These are phyloP conservation scores for Millerozyma miso DNA, from an alignment of 805 yeast species.

Conservation along the genomic window DNA sequence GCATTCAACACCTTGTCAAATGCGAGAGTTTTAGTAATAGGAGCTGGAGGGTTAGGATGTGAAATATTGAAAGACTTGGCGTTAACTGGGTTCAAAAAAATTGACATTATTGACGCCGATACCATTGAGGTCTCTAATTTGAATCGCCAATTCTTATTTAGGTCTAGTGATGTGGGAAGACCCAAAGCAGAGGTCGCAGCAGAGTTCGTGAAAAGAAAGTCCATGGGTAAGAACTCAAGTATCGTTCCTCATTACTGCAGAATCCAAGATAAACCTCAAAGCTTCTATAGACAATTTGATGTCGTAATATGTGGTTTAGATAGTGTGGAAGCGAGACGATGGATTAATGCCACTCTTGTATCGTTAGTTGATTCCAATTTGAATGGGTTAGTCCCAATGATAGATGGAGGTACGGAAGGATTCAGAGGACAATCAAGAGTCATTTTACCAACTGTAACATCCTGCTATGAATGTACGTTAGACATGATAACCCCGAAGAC, in stretches of 20 bases:
- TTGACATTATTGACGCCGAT: conserved; percentile 78
- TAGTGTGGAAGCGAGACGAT: conserved; percentile 82
- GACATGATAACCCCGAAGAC: conserved; percentile 62
- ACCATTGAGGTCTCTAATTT: conserved; percentile 73
- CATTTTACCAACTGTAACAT: conserved; percentile 76
- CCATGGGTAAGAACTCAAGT: conserved; percentile 30
- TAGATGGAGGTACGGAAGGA: conserved; percentile 97
- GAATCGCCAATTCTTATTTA: conserved; percentile 71
- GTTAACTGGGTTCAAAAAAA: conserved; percentile 58
- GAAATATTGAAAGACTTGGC: conserved; percentile 73
- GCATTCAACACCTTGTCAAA: conserved; percentile 19
- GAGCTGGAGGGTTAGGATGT: conserved; percentile 85
- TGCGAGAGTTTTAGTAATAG: conserved; percentile 45
- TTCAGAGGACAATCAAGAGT: conserved; percentile 87
- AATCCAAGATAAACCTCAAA: conserved; percentile 54
- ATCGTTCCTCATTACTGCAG: conserved; percentile 60
- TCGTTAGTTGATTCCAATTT: conserved; percentile 52
- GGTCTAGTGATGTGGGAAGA: conserved; percentile 56
- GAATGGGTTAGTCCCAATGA: conserved; percentile 40
- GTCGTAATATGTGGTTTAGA: conserved; percentile 86
- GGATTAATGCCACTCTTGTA: conserved; percentile 73
- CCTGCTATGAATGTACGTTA: conserved; percentile 91
- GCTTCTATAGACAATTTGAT: conserved; percentile 64
- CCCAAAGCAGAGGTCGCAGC: conserved; percentile 69
- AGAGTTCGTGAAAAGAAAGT: conserved; percentile 45